Conservation (phyloP, 306 rosid genomes). For the Rubus parviflorus region DNA sequence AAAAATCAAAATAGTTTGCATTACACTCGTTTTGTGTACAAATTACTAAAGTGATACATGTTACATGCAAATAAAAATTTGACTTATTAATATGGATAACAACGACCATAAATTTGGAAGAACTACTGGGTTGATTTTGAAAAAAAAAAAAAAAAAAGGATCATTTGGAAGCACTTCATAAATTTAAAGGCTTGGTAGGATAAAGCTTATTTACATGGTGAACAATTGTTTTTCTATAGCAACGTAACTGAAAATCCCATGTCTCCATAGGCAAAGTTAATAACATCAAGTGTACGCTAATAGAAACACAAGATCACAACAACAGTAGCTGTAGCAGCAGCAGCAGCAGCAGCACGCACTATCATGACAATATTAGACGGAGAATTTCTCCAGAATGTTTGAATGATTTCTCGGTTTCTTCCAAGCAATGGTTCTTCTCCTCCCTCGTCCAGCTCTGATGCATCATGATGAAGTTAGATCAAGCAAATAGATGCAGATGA, state of each 20-base stretch:
- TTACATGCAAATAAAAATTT: too few relatives aligned
- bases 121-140: too few relatives aligned
- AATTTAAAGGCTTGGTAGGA: neutral
- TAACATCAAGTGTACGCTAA: neutral
- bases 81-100: too few relatives aligned
- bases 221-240: neutral
- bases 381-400: constrained; percentile 89
- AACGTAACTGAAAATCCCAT: neutral
- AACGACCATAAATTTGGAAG: too few relatives aligned
- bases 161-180: neutral
- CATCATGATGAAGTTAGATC: constrained; percentile 8
- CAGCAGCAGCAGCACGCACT: neutral
- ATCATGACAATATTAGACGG: constrained; percentile 68
- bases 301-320: neutral
- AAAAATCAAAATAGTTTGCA: too few relatives aligned
- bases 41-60: too few relatives aligned
- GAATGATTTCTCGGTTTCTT: constrained; percentile 94
- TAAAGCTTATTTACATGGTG: neutral
- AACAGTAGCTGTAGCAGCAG: neutral
- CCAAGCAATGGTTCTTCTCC: constrained; percentile 93
- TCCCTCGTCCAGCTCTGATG: constrained; percentile 84
- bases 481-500: neutral
- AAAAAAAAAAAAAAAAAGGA: too few relatives aligned
- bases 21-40: too few relatives aligned
- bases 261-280: neutral